Conservation (phyloP, 2,329 filamentous ascomycete genomes). For the Alternaria brassicicola region DNA sequence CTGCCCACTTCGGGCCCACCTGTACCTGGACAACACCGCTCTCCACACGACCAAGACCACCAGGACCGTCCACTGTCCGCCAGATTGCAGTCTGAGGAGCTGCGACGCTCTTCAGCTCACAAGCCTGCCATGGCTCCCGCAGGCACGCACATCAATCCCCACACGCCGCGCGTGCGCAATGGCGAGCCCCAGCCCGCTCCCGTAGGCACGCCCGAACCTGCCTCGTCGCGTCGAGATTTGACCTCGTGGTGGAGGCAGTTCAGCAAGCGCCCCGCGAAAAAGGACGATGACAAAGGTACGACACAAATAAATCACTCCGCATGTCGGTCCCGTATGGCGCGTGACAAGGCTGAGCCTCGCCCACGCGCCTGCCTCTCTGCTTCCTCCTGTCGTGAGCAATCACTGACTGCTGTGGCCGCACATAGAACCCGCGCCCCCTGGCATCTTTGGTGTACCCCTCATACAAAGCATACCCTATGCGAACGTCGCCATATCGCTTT, state of each 20-base stretch:
- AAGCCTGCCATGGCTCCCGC: conserved; percentile 46
- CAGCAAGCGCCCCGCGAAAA: conserved; percentile 67
- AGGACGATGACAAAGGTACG: conserved; percentile 67
- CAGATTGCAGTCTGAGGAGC: conserved; percentile 30
- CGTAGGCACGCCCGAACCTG: conserved; percentile 64
- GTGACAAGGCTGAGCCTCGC: conserved; percentile 20
- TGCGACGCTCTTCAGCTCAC: conserved; percentile 30
- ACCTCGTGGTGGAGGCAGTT: conserved; percentile 98
- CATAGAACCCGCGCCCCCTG: conserved; percentile 60
- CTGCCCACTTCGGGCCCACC: conserved; percentile 33
- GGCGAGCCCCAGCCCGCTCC: conserved; percentile 52
- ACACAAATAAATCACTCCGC: background rate
- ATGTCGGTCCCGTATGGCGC: background rate
- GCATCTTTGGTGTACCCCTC: conserved; percentile 93
- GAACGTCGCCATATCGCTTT: conserved; percentile 95
- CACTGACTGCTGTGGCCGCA: conserved; percentile 28
- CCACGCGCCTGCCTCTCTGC: conserved; percentile 24
- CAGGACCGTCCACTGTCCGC: conserved; percentile 22
- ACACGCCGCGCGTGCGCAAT: conserved; percentile 52
- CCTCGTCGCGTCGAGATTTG: conserved; percentile 83
- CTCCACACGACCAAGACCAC: conserved; percentile 20
- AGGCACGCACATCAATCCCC: conserved; percentile 44
- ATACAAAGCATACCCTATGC: conserved; percentile 96
- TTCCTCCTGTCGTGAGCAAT: conserved; percentile 20
- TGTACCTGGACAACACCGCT: conserved; percentile 26